Base-by-base conservation (phyloP, 495 filamentous ascomycete genomes). In the Oidiodendron maius region DNA sequence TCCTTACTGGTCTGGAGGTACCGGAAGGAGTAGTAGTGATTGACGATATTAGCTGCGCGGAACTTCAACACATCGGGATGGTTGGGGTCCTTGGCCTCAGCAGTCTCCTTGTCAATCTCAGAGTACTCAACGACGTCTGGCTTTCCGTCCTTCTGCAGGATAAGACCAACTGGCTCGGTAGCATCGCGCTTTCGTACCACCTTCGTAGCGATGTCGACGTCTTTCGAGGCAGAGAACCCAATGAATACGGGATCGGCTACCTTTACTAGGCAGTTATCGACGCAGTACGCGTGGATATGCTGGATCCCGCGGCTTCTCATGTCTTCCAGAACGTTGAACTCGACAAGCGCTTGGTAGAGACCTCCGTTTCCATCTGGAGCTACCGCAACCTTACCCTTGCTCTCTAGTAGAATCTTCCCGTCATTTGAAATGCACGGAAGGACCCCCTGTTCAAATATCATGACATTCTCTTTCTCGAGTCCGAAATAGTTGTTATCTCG, bases 111-210 rank as follows among this genome's bases (percentile, higher is more conserved):
- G 74, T 95, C 87, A 57, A 99, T 97, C 67, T 99, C 93, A 12
- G 89, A 95, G 74, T 99, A 99, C 71, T 99, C 93, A 16, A 99
- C 94, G 4, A 99, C 93, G 57, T 96, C 94, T 37, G 93, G 93
- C 71, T 85, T 88, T 61, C 94, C 93, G 63, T 97, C 94, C 77
- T 94, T 94, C 55, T 83, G 79, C 28, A 99, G 66, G 59, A 99
- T 97, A 41, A 99, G 76, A 18, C 93, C 93, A 30, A 99, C 93
- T 17, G 91, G 89, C 71, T 99, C 93, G 59, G 89, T 91, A 40
- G 94, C 94, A 62, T 91, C 87, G 54, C 93, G 90, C 79, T 99
- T 99, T 56, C 93, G 87, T 50, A 99, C 93, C 11, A 96, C 93
- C 75, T 99, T 97, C 53, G 93, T 97, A 4, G 90, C 93, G 52